Percentiles rank a stretch among this genome's conserved stretches.
phyloP scores from a whole-genome alignment of 305 asterid genomes.

The Salvia sclarea region DNA sequence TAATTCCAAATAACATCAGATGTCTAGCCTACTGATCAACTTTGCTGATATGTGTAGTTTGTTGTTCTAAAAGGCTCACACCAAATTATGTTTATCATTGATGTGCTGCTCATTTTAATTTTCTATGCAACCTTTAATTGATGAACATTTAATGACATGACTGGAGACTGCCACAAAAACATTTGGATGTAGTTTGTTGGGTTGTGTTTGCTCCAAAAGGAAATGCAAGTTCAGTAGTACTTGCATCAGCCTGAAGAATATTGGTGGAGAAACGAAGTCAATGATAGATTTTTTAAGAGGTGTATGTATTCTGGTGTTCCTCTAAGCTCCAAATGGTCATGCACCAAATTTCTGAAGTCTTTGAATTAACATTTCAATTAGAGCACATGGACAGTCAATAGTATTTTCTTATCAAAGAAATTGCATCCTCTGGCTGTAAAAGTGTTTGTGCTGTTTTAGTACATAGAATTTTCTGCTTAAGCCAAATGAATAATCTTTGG shows the following conservation, averaged over 20 bases:
- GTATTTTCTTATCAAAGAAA: slow-evolving; percentile 11
- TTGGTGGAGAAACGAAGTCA: background rate
- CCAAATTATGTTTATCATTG: background rate
- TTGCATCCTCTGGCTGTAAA: background rate
- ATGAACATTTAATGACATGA: background rate
- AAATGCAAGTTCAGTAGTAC: slow-evolving; percentile 6
- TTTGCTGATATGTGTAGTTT: background rate
- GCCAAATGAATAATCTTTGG: slow-evolving; percentile 4
- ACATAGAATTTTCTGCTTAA: slow-evolving; percentile 7
- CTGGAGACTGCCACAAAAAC: background rate
- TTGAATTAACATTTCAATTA: background rate
- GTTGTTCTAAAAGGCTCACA: background rate
- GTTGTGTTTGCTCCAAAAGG: slow-evolving; percentile 9
- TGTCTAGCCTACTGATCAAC: slow-evolving; percentile 4
- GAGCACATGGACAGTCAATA: background rate
- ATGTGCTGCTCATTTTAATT: background rate
- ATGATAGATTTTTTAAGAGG: background rate
- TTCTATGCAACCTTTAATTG: slow-evolving; percentile 9
- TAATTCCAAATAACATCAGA: background rate
- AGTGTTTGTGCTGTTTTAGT: slow-evolving; percentile 7
- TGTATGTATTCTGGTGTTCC: slow-evolving; percentile 1
- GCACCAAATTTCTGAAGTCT: background rate
- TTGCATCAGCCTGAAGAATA: slow-evolving; percentile 1
- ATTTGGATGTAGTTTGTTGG: background rate
- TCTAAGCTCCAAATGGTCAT: background rate